Percentiles rank a stretch among this genome's conserved stretches.
Evolutionary conservation across 805 yeast genomes (phyloP).

Genomic region (Nakazawaea wickerhamii): DNA sequence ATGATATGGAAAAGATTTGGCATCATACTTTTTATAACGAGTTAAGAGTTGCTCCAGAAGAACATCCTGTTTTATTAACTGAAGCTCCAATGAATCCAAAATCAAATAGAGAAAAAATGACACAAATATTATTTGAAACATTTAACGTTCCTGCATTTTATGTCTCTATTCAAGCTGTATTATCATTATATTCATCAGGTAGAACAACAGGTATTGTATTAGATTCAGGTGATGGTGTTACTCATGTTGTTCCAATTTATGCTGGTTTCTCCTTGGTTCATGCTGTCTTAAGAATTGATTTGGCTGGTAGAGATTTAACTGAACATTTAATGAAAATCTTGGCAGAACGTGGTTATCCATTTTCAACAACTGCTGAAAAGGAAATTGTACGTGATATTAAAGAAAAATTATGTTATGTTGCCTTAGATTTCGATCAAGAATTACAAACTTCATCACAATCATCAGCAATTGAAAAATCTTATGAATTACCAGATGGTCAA

Average conservation of each 20-base stretch:
- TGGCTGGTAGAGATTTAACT: slow-evolving; percentile 99
- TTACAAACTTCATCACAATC: slow-evolving; percentile 99
- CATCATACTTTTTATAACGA: slow-evolving; percentile 99
- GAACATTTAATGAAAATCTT: slow-evolving; percentile 98
- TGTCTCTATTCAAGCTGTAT: slow-evolving; percentile 97
- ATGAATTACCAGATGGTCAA: slow-evolving; percentile 99
- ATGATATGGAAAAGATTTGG: slow-evolving; percentile 99
- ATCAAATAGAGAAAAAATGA: slow-evolving; percentile 99
- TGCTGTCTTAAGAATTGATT: slow-evolving; percentile 97
- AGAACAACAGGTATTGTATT: slow-evolving; percentile 99
- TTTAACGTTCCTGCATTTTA: slow-evolving; percentile 99
- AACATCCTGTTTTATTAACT: slow-evolving; percentile 97
- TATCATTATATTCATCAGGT: slow-evolving; percentile 97
- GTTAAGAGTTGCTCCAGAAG: slow-evolving; percentile 99
- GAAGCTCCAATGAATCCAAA: slow-evolving; percentile 99
- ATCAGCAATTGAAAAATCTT: slow-evolving; percentile 95
- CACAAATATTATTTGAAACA: slow-evolving; percentile 98
- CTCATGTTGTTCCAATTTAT: slow-evolving; percentile 99
- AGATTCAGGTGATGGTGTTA: slow-evolving; percentile 99
- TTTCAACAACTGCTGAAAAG: slow-evolving; percentile 99
- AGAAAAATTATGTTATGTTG: slow-evolving; percentile 98
- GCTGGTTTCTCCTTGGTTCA: slow-evolving; percentile 99
- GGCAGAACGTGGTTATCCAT: slow-evolving; percentile 97
- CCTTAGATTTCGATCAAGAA: slow-evolving; percentile 98
- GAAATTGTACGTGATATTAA: slow-evolving; percentile 93